A percentile compares a stretch with the other conserved stretches of the same genome.
Evolutionary conservation across 768 basidiomycete genomes (phyloP).

Genomic region (Mycena albidolilacea): DNA sequence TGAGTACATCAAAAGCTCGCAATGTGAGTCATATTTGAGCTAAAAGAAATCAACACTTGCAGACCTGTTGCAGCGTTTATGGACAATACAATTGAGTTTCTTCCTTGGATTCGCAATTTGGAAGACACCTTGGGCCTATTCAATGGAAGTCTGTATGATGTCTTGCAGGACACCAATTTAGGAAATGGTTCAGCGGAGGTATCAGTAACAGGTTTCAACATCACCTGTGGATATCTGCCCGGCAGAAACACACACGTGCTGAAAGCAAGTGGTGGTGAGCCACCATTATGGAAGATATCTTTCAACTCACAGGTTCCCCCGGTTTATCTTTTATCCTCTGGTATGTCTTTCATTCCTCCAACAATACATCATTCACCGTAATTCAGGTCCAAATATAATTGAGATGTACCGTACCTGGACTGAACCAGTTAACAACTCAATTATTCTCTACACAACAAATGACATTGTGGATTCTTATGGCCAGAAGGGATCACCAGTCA

Average conservation of each 20-base stretch:
- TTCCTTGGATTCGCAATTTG: neutral
- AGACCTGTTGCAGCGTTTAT: neutral
- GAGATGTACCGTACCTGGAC: neutral
- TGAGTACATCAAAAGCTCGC: neutral
- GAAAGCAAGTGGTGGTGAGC: slow-evolving; percentile 1
- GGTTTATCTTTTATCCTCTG: neutral
- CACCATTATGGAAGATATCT: neutral
- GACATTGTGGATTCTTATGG: slow-evolving; percentile 7
- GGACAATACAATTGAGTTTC: neutral
- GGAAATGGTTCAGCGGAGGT: neutral
- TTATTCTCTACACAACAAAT: slow-evolving; percentile 3
- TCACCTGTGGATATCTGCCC: slow-evolving; percentile 7
- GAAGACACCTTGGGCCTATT: slow-evolving; percentile 3
- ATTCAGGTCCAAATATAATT: slow-evolving; percentile 5
- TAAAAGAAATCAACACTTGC: neutral
- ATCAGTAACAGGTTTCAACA: slow-evolving; percentile 9
- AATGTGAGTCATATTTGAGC: neutral
- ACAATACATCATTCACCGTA: neutral
- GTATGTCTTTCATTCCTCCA: neutral
- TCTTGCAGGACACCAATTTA: neutral
- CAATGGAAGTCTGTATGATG: slow-evolving; percentile 15
- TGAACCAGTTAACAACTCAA: neutral
- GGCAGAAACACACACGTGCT: neutral
- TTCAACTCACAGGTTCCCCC: neutral
- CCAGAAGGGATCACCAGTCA: slow-evolving; percentile 5